Base-by-base conservation (phyloP, 2,329 filamentous ascomycete species). In the Hysterium pulicare region DNA sequence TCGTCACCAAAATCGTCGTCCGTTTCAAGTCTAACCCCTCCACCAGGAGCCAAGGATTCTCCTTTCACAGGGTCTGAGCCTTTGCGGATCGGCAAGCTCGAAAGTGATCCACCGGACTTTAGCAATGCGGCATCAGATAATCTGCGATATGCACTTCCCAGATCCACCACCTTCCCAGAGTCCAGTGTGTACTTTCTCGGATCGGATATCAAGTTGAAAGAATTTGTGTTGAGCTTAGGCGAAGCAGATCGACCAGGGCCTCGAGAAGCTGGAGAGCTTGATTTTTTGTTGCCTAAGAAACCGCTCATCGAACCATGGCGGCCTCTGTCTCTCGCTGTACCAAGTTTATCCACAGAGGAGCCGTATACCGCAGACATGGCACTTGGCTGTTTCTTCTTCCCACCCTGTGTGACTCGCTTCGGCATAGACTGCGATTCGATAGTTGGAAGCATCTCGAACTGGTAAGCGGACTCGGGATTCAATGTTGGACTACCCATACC, bases 121-220 rank as follows among this genome's bases (percentile, higher is more conserved):
- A 80, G 74, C 33, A 90, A 68, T 38, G 83, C 82, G 9, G 84
- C 84, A 58, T 90, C 84, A 1, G 86, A 88, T 15, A 90, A 69
- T 45, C 81, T 78, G 38, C 83, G 76, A 58, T 90, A 87, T 3
- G 85, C 83, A 49, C 74, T 84, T 45, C 77, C 80, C 65, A 86
- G 78, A 58, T 90, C 84, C 39, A 89, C 70, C 1, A 78, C 62
- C 35, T 78, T 75, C 9, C 80, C 82, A 41, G 81, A 80, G 32
- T 81, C 77, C 3, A 86, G 72, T 33, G 81, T 71, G 11, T 77
- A 69, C 33, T 69, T 73, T 61, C 60, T 59, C 23, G 61, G 49
- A 49, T 61, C 50, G 48, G 50, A 55, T 57, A 55, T 70, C 61
- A 49, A 70, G 66, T 67, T 68, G 38, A 62, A 44, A 2, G 77